Base-by-base conservation (phyloP, 495 filamentous ascomycete genomes). In the Penicillium antarcticum region DNA sequence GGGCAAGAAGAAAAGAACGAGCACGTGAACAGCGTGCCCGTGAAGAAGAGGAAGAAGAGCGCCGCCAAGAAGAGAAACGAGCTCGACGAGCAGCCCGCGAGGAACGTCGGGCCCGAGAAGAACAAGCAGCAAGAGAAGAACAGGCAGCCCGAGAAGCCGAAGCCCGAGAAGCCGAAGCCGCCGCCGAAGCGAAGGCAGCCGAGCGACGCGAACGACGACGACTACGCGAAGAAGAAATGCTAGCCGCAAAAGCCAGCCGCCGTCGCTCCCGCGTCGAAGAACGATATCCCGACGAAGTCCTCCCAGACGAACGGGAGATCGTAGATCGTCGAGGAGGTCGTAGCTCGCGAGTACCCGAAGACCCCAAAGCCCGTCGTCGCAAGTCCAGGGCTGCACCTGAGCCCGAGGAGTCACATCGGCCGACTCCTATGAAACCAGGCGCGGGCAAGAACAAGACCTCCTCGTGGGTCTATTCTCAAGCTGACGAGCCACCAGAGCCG, bases 401-500 rank as follows among this genome's bases (percentile, higher is more conserved):
- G 21, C 48, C 45, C 5, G 48, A 31, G 7, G 52, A 48, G 5
- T 66, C 66, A 9, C 55, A 63, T 52, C 68, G 66, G 64, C 45
- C 61, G 29, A 65, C 66, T 26, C 67, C 57, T 13, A 24, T 65
- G 18, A 56, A 58, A 26, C 52, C 52, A 14, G 53, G 59, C 12
- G 29, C 35, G 31, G 63, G 63, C 31, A 69, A 68, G 57, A 78
- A 84, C 45, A 83, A 85, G 60, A 84, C 79, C 39, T 74, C 79
- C 2, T 81, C 78, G 4, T 85, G 82, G 82, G 77, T 85, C 4
- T 67, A 84, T 51, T 77, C 74, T 1, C 74, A 82, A 61, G 69
- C 73, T 32, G 68, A 68, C 10, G 77, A 82, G 12, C 81, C 80
- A 2, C 79, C 82, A 3, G 79, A 79, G 47, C 80, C 80, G n/a